Evolutionary conservation across 2,329 filamentous ascomycete species (phyloP).

Genomic region (Daldinia eschscholtzii): DNA sequence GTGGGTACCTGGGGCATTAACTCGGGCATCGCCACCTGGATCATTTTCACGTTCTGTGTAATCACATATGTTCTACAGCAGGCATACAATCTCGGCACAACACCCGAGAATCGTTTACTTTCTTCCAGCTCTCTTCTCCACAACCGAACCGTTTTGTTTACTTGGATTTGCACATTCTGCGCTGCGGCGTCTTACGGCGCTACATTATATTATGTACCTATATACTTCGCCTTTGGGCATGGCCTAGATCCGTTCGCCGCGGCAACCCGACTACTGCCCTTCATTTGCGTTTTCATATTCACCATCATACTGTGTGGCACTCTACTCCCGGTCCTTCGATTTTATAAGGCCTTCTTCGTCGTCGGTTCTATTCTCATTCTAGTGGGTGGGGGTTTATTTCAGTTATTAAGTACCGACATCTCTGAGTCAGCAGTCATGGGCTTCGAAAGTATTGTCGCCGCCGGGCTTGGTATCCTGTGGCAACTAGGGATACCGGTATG

Average conservation of each 20-base stretch:
- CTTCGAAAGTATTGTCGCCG: slow-evolving; percentile 51
- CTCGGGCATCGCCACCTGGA: slow-evolving; percentile 61
- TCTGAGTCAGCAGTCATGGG: slow-evolving; percentile 51
- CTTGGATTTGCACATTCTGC: slow-evolving; percentile 58
- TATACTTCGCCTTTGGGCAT: slow-evolving; percentile 66
- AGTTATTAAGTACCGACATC: slow-evolving; percentile 45
- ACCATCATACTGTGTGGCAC: slow-evolving; percentile 67
- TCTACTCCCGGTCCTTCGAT: slow-evolving; percentile 54
- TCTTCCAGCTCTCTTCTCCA: slow-evolving; percentile 58
- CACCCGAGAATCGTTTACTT: slow-evolving; percentile 57
- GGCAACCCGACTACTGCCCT: slow-evolving; percentile 57
- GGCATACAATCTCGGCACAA: slow-evolving; percentile 60
- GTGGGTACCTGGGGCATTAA: slow-evolving; percentile 62
- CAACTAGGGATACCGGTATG: slow-evolving; percentile 50
- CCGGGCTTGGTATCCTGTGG: slow-evolving; percentile 52
- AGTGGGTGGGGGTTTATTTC: slow-evolving; percentile 48
- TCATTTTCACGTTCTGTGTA: slow-evolving; percentile 60
- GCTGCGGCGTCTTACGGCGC: slow-evolving; percentile 56
- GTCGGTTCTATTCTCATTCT: slow-evolving; percentile 47
- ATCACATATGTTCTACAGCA: slow-evolving; percentile 63
- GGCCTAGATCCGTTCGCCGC: slow-evolving; percentile 58
- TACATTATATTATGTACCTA: slow-evolving; percentile 65
- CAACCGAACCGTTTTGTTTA: slow-evolving; percentile 55
- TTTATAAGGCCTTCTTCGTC: slow-evolving; percentile 55
- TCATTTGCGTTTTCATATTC: slow-evolving; percentile 63